Evolutionary conservation across 169 alveolate species (phyloP), one percentile per base, ranked within the genome.

Genomic region (Plasmodium gonderi): DNA sequence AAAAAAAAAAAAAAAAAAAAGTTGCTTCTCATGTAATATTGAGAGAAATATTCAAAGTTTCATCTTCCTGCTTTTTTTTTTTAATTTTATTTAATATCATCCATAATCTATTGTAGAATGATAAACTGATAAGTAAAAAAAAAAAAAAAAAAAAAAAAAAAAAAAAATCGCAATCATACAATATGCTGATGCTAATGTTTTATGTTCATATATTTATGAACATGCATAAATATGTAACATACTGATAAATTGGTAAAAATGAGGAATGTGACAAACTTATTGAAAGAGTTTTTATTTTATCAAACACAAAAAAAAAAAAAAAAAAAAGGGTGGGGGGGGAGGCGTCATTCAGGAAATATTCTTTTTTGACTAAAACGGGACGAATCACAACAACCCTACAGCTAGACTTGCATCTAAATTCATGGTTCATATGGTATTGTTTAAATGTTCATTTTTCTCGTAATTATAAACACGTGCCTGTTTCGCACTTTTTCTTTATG

Each of bases 21-120:
- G 26, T 23, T 20, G 36, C 72, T 20, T 60, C 36, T 60, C n/a
- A 60, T n/a, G 72, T 60, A 60, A 60, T 17, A n/a, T 60, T 60
- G 40, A 60, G 26, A 60, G 72, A 60, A 20, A 20, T 60, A 60
- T 17, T 29, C 72, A 5, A 20, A 1, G 38, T 20, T 3, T 11
- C 72, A 60, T 60, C 72, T 60, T 60, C 72, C 40, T 60, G n/a
- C 38, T 60, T 60, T 23, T 60, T 60, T 60, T 60, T 60, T 60
- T 20, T 60, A 60, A 23, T 60, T 60, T 2, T 60, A 5, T 29
- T 60, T 60, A 60, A 29, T 36, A 60, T 60, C 26, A 20, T 23
- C 17, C 26, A 29, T 60, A n/a, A 23, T 17, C n/a, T 29, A 29
- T 4, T 36, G 72, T 17, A 4, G 8, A 17, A n/a, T 36, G 38